Conservation (phyloP, 257 asterid species). For the Nicotiana benthamiana region DNA sequence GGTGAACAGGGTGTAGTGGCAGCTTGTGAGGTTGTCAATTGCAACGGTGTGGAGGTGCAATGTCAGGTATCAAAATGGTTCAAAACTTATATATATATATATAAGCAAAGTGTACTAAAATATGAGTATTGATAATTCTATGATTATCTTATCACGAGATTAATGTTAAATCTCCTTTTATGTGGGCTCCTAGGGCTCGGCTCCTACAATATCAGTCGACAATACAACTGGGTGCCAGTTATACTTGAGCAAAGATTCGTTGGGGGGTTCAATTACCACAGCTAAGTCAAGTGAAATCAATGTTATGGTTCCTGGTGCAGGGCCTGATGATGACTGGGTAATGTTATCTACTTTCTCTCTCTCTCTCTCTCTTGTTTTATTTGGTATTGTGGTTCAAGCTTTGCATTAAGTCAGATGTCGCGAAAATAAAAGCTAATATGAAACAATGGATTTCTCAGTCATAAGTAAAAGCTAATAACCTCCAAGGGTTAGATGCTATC, state of each 20-base stretch:
- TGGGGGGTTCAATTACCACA: slow-evolving; percentile 77
- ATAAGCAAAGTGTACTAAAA: background rate
- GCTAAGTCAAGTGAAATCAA: slow-evolving; percentile 95
- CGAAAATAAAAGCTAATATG: no score
- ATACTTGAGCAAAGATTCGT: slow-evolving; percentile 79
- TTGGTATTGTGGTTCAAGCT: background rate
- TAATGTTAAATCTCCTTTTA: slow-evolving; percentile 1
- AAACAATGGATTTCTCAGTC: no score
- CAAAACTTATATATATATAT: background rate
- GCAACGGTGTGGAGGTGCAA: slow-evolving; percentile 80
- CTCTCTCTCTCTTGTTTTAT: background rate
- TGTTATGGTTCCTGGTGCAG: slow-evolving; percentile 78
- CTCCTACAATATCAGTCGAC: slow-evolving; percentile 92
- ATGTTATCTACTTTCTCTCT: background rate
- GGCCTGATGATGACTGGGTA: slow-evolving; percentile 91
- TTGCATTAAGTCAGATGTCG: background rate
- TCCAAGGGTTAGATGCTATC: no score
- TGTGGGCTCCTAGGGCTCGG: slow-evolving; percentile 53
- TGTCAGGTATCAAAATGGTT: slow-evolving; percentile 57
- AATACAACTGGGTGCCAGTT: slow-evolving; percentile 92
- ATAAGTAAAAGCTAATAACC: no score
- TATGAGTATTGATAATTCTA: background rate
- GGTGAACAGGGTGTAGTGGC: slow-evolving; percentile 87
- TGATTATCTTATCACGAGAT: background rate
- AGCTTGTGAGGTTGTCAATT: slow-evolving; percentile 95